These are phyloP conservation scores for Chaetomiaceae sp. DNA, from an alignment of 2,329 filamentous ascomycete species.

Conservation along the genomic window DNA sequence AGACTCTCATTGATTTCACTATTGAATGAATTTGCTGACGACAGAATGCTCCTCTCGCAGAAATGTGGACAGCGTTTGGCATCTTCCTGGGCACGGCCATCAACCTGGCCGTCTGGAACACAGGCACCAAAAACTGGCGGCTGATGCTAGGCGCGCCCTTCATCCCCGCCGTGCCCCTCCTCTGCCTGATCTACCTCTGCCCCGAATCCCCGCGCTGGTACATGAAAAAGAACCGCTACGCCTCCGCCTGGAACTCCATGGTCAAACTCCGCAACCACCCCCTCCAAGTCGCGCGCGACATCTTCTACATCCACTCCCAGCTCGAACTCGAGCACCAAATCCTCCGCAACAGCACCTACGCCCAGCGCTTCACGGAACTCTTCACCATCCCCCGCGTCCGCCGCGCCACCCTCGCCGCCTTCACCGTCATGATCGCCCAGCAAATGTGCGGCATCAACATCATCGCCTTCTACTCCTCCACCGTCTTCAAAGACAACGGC, in stretches of 20 bases:
- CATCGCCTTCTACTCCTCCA: slow-evolving; percentile 70
- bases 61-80: slow-evolving; percentile 58
- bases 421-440: slow-evolving; percentile 74
- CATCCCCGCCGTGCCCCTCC: slow-evolving; percentile 53
- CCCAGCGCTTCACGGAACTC: slow-evolving; percentile 58
- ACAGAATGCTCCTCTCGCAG: slow-evolving; percentile 33
- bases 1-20: neutral
- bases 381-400: slow-evolving; percentile 66
- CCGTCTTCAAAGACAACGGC: slow-evolving; percentile 55
- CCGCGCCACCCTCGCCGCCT: slow-evolving; percentile 70
- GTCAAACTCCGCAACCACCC: slow-evolving; percentile 47
- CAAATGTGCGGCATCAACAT: slow-evolving; percentile 58
- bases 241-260: slow-evolving; percentile 55
- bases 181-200: slow-evolving; percentile 59
- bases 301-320: slow-evolving; percentile 62
- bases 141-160: slow-evolving; percentile 53
- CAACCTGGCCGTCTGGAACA: slow-evolving; percentile 46
- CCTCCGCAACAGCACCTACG: slow-evolving; percentile 49
- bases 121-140: slow-evolving; percentile 32
- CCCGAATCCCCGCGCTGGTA: slow-evolving; percentile 62
- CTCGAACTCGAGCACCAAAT: slow-evolving; percentile 55
- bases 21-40: neutral
- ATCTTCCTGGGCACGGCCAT: slow-evolving; percentile 61
- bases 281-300: slow-evolving; percentile 55
- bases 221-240: slow-evolving; percentile 61